Conservation (phyloP, 345 rosid species). For the Populus pruinosa region DNA sequence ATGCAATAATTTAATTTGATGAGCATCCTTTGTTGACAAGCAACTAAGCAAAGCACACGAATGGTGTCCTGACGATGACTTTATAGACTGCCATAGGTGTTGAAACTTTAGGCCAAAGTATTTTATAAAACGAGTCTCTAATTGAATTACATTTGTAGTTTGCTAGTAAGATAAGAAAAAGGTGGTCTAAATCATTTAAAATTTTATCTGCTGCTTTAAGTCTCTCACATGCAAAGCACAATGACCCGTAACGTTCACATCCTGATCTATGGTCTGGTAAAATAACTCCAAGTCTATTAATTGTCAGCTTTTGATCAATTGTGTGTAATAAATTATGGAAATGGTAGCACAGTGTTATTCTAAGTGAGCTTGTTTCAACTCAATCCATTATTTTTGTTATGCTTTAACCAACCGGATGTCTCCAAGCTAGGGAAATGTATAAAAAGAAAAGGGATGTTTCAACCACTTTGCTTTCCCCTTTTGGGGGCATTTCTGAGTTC, state of each 20-base stretch:
- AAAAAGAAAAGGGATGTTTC: neutral
- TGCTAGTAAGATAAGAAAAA: neutral
- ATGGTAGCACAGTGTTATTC: neutral
- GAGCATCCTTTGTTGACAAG: slow-evolving; percentile 27
- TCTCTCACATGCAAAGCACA: slow-evolving; percentile 1
- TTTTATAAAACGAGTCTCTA: neutral
- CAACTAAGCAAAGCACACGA: slow-evolving; percentile 13
- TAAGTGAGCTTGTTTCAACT: slow-evolving; percentile 1
- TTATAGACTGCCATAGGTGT: slow-evolving; percentile 20
- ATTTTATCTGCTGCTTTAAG: neutral
- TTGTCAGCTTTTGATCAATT: neutral
- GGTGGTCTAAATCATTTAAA: neutral
- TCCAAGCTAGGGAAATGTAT: slow-evolving; percentile 15
- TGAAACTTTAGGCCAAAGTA: slow-evolving; percentile 17
- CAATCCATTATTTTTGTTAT: slow-evolving; percentile 20
- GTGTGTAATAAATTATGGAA: neutral
- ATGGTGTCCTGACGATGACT: slow-evolving; percentile 8
- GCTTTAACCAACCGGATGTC: slow-evolving; percentile 45
- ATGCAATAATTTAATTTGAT: slow-evolving; percentile 4
- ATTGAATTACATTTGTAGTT: neutral
- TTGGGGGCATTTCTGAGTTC: slow-evolving; percentile 15
- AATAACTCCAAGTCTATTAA: neutral
- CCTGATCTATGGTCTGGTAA: neutral
- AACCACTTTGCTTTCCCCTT: slow-evolving; percentile 19
- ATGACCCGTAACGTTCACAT: slow-evolving; percentile 11